Base-by-base conservation (phyloP, 192 early-diverging fungal species). In the Entomortierella parvispora region DNA sequence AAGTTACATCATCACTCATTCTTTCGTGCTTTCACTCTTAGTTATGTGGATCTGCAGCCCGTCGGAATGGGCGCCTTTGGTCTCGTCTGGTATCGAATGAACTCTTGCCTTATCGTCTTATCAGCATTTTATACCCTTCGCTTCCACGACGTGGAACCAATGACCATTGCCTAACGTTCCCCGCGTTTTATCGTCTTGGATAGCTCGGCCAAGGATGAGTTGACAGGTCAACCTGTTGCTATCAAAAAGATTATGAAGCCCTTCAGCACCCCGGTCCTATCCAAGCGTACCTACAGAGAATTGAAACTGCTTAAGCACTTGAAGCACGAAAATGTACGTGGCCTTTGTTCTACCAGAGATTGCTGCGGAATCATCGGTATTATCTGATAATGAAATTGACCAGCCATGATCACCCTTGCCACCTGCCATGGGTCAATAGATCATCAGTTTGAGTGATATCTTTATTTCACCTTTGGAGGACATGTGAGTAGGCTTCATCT, bases 31-130 rank as follows among this genome's bases (percentile, higher is more conserved):
- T 9, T 66, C 10, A 11, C 26, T 50, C 29, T 33, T 70, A 93
- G 92, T 69, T 97, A 98, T 88, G 90, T 92, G 11, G 91, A 96
- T 82, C 84, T 98, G 50, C 90, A 96, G 74, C 94, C 96, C 10
- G 92, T 99, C 22, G 97, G 97, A 32, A 95, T 97, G 93, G 97
- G 97, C 43, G 95, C 97, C 4, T 99, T 97, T 81, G 97, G 97
- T 79, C 86, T 99, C 8, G 97, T 99, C 23, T 99, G 97, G 93
- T 96, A 88, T 37, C 26, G 44, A n/a, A n/a, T n/a, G n/a, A n/a
- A n/a, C n/a, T n/a, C n/a, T n/a, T n/a, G n/a, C n/a, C n/a, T n/a
- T n/a, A n/a, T n/a, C n/a, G n/a, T n/a, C n/a, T n/a, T n/a, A n/a
- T n/a, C n/a, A n/a, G n/a, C n/a, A n/a, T n/a, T n/a, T n/a, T n/a